A percentile compares a stretch with the other conserved stretches of the same genome.
These are phyloP conservation scores for Whalleya microplaca DNA, from an alignment of 2,329 filamentous ascomycete species.

Conservation along the genomic window DNA sequence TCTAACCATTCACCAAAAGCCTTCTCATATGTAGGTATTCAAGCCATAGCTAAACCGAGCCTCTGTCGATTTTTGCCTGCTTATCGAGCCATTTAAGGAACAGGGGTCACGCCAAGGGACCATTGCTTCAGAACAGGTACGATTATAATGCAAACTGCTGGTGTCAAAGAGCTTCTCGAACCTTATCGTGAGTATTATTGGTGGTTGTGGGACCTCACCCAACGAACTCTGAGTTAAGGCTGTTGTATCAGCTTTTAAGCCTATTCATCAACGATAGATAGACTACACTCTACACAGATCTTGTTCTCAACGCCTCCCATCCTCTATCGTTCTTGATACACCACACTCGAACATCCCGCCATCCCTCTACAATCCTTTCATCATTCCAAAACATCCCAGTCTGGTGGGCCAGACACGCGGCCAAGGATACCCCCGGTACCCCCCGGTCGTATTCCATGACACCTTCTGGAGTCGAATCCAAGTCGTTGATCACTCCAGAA, in stretches of 20 bases:
- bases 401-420: conserved; percentile 20
- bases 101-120: conserved; percentile 21
- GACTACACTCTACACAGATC: conserved; percentile 2
- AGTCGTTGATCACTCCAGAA: conserved; percentile 51
- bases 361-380: conserved; percentile 22
- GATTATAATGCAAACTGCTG: conserved; percentile 11
- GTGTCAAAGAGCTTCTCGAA: conserved; percentile 29
- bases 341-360: conserved; percentile 17
- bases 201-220: conserved; percentile 6
- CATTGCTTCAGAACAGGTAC: conserved; percentile 20
- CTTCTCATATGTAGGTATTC: neutral
- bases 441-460: conserved; percentile 28
- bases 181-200: too few species aligned
- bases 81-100: conserved; percentile 18
- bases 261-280: conserved; percentile 23
- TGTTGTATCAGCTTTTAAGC: conserved; percentile 29
- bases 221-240: conserved; percentile 1
- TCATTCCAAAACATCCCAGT: conserved; percentile 30
- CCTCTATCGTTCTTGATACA: conserved; percentile 16
- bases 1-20: too few species aligned
- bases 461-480: conserved; percentile 36
- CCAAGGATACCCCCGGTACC: conserved; percentile 28
- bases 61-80: conserved; percentile 22
- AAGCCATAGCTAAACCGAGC: conserved; percentile 17
- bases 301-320: conserved; percentile 17